Conservation (phyloP, 768 basidiomycete genomes). For the Agrocybe pediades region DNA sequence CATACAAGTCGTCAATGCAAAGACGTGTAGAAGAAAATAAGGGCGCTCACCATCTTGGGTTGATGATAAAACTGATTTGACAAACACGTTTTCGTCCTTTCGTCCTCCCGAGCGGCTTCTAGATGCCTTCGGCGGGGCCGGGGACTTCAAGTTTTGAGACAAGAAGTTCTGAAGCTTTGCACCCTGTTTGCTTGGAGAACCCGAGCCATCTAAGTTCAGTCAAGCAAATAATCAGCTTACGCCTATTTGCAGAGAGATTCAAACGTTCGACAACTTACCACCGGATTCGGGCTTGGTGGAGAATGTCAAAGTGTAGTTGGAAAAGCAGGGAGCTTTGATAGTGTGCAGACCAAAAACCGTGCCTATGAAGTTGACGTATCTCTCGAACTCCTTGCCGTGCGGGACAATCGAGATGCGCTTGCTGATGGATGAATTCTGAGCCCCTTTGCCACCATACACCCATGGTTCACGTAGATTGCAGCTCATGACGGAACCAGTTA, state of each 20-base stretch:
- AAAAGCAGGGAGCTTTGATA: neutral
- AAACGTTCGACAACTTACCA: neutral
- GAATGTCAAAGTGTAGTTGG: neutral
- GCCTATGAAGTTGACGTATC: neutral
- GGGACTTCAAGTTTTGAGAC: too few species aligned
- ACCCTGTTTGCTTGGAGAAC: too few species aligned
- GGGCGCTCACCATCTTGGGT: neutral
- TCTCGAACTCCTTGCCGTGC: neutral
- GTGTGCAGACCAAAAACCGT: neutral
- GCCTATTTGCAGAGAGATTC: neutral
- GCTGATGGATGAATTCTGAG: too few species aligned
- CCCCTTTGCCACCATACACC: too few species aligned
- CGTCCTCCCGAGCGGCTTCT: too few species aligned
- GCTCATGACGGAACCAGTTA: too few species aligned
- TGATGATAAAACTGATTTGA: neutral
- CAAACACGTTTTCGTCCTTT: too few species aligned
- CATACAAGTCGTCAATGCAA: neutral
- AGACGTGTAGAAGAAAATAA: neutral
- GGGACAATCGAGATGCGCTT: neutral
- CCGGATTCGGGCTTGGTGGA: neutral
- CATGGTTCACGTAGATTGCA: too few species aligned
- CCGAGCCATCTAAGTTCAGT: too few species aligned
- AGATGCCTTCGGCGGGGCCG: too few species aligned
- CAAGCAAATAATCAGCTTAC: neutral
- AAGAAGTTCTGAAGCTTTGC: too few species aligned